Percentiles rank a stretch among this genome's conserved stretches.
phyloP scores from a whole-genome alignment of 257 asterid genomes.

The Solanum pinnatisectum region DNA sequence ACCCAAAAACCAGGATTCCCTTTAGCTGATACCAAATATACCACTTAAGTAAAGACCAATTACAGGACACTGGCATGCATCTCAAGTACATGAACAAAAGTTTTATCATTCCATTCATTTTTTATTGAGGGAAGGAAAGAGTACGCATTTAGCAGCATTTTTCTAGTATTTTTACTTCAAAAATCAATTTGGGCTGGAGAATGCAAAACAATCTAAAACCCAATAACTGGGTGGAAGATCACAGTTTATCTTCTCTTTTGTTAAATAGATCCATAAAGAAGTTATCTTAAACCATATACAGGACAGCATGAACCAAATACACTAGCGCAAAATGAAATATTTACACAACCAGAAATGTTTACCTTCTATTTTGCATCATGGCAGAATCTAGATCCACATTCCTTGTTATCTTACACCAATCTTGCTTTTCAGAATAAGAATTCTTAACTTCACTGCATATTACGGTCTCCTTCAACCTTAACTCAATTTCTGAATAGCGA shows the following conservation, averaged over 20 bases:
- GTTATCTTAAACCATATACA: background rate
- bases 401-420: slow-evolving; percentile 86
- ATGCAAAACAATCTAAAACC: background rate
- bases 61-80: background rate
- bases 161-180: background rate
- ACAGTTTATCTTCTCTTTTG: background rate
- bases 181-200: background rate
- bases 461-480: slow-evolving; percentile 40
- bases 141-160: background rate
- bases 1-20: background rate
- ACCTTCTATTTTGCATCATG: slow-evolving; percentile 59
- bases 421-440: slow-evolving; percentile 38
- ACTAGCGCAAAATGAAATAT: background rate
- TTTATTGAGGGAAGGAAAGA: background rate
- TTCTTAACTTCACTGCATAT: slow-evolving; percentile 43
- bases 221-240: background rate
- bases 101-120: background rate
- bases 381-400: slow-evolving; percentile 64
- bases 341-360: background rate
- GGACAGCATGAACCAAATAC: background rate
- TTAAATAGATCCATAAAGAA: background rate
- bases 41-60: background rate
- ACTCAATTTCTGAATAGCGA: slow-evolving; percentile 49
- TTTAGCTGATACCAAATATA: background rate
- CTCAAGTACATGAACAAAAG: background rate